Percentiles rank a stretch among this genome's conserved stretches.
Conservation (phyloP, 176 grass and related monocot genomes). For the Cenchrus fungigraminus region DNA sequence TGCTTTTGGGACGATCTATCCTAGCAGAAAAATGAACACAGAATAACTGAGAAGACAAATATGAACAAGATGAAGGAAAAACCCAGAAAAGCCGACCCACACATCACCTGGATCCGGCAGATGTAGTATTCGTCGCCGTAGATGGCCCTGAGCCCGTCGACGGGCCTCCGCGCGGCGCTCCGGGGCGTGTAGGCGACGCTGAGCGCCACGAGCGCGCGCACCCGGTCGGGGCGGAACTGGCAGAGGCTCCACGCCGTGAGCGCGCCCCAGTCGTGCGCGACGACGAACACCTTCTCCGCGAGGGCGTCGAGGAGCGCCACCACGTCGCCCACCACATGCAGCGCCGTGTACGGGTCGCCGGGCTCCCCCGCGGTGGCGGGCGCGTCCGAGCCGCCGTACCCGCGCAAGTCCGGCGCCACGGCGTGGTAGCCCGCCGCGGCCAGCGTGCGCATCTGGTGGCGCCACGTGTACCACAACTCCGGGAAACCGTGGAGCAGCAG, state of each 20-base stretch:
- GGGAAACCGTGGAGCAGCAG: constrained; percentile 63
- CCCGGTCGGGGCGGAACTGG: constrained; percentile 61
- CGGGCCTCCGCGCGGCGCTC: constrained; percentile 41
- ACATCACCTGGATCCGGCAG: constrained; percentile 53
- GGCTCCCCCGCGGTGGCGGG: neutral
- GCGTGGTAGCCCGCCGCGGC: constrained; percentile 46
- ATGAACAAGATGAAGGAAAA: neutral
- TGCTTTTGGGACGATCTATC: too few species aligned
- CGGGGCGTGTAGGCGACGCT: constrained; percentile 56
- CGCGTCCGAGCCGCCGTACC: constrained; percentile 44
- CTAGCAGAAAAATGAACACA: too few species aligned
- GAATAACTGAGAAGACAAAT: too few species aligned
- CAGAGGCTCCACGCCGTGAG: constrained; percentile 59
- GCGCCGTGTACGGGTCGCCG: constrained; percentile 28
- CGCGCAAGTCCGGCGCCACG: constrained; percentile 46
- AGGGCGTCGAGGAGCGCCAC: constrained; percentile 37
- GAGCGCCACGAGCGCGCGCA: constrained; percentile 57
- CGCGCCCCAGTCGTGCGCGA: constrained; percentile 72
- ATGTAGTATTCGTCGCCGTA: constrained; percentile 75
- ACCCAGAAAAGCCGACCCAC: too few species aligned
- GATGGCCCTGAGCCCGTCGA: constrained; percentile 45
- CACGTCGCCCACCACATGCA: constrained; percentile 47
- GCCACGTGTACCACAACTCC: constrained; percentile 62
- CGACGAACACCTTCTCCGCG: constrained; percentile 54
- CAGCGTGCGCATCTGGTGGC: constrained; percentile 54